A percentile compares a stretch with the other conserved stretches of the same genome.
Evolutionary conservation across 805 yeast species (phyloP).

Genomic region (Saccharomyces mikatae): DNA sequence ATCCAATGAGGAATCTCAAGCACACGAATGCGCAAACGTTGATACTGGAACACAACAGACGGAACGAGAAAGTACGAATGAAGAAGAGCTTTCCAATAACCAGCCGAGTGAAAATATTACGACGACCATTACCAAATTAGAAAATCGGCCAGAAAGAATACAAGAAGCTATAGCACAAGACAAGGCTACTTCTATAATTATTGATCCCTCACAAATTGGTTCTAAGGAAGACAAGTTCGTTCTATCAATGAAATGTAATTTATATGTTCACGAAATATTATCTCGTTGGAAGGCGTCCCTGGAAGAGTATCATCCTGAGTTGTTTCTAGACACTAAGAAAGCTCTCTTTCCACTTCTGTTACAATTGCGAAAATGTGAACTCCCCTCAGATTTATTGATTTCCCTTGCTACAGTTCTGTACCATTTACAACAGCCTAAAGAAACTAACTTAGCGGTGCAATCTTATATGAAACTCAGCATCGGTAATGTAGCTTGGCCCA

Average conservation of each 20-base stretch:
- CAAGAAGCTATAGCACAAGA: slow-evolving; percentile 4
- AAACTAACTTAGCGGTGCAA: slow-evolving; percentile 36
- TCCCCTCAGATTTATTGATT: slow-evolving; percentile 37
- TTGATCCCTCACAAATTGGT: slow-evolving; percentile 26
- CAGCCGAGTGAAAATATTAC: slow-evolving; percentile 15
- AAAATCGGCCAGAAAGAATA: slow-evolving; percentile 7
- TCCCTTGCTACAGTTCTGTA: slow-evolving; percentile 53
- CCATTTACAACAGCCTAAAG: slow-evolving; percentile 44
- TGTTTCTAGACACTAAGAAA: slow-evolving; percentile 40
- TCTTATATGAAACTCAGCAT: slow-evolving; percentile 68
- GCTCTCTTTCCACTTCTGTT: slow-evolving; percentile 47
- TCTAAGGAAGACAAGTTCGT: slow-evolving; percentile 36
- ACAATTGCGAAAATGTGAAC: slow-evolving; percentile 38
- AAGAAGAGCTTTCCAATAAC: slow-evolving; percentile 1
- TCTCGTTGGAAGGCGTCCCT: slow-evolving; percentile 31
- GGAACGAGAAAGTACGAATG: slow-evolving; percentile 2
- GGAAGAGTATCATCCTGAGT: slow-evolving; percentile 16
- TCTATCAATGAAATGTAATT: slow-evolving; percentile 40
- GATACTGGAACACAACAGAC: slow-evolving; percentile 14
- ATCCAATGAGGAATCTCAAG: background rate
- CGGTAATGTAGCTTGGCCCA: slow-evolving; percentile 90
- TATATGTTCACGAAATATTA: slow-evolving; percentile 30
- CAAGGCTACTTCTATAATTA: slow-evolving; percentile 32
- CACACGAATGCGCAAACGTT: slow-evolving; percentile 1
- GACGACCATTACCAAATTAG: background rate